Percentiles rank a stretch among this genome's conserved stretches.
These are phyloP conservation scores for Dichomitus squalens DNA, from an alignment of 1,284 basidiomycete species.

Conservation along the genomic window DNA sequence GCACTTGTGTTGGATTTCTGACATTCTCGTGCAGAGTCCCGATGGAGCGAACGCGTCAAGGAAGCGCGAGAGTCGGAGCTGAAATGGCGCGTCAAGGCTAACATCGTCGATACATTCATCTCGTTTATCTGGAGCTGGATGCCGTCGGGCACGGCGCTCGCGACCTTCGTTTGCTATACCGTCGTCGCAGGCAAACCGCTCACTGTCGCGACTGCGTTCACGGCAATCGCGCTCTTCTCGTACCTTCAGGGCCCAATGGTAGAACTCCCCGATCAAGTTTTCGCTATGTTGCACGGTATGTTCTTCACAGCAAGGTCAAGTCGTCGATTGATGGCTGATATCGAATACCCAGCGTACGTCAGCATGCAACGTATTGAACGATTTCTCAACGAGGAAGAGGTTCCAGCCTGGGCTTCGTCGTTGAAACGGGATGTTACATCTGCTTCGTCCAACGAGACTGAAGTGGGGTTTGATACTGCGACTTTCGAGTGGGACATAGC, in stretches of 20 bases:
- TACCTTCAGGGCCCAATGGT: slow-evolving; percentile 69
- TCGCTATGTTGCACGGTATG: slow-evolving; percentile 63
- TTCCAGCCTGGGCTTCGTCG: slow-evolving; percentile 67
- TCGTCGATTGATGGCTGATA: slow-evolving; percentile 7
- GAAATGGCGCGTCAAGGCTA: slow-evolving; percentile 64
- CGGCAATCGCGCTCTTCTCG: slow-evolving; percentile 65
- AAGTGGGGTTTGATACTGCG: slow-evolving; percentile 57
- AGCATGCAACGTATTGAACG: slow-evolving; percentile 71
- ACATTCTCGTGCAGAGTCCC: slow-evolving; percentile 24
- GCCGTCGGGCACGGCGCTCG: slow-evolving; percentile 65
- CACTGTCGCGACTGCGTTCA: slow-evolving; percentile 72
- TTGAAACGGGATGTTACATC: slow-evolving; percentile 36
- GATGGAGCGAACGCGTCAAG: slow-evolving; percentile 55
- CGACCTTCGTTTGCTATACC: slow-evolving; percentile 67
- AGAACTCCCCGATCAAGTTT: slow-evolving; percentile 60
- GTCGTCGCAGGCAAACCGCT: slow-evolving; percentile 57
- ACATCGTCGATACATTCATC: slow-evolving; percentile 57
- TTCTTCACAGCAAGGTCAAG: not conserved
- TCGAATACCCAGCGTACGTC: slow-evolving; percentile 52
- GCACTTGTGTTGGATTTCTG: not conserved
- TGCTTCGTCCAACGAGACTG: slow-evolving; percentile 17
- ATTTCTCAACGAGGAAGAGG: slow-evolving; percentile 64
- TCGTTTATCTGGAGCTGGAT: slow-evolving; percentile 76
- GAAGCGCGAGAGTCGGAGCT: slow-evolving; percentile 59
- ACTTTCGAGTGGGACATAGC: slow-evolving; percentile 58